Base-by-base conservation (phyloP, 305 asterid genomes). In the Rubia tinctorum region DNA sequence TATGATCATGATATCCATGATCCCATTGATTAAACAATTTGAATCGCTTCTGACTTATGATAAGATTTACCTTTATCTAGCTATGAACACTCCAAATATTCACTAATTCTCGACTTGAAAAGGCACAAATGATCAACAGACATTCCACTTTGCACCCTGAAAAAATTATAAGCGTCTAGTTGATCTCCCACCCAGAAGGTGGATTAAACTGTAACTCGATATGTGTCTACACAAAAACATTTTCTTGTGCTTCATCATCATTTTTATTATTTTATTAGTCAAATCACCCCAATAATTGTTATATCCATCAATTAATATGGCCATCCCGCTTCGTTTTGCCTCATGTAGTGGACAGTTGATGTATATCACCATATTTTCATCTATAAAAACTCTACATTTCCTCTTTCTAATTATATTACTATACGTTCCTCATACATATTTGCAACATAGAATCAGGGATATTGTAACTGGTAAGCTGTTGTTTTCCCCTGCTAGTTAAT, bases 261-360 rank as follows among this genome's bases (percentile, higher is more conserved):
- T 47, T n/a, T 56, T 58, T n/a, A 58, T n/a, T 60, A 25, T 40
- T 13, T 66, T 40, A 25, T 60, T 59, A 23, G 10, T 58, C 61
- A 66, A 43, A 68, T 25, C 40, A 6, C 51, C 49, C 66, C 27
- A 44, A 34, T 66, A 39, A 66, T 66, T 58, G 47, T 43, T 68
- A 64, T 76, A 18, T 9, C 51, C 27, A 66, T 37, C 69, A 43
- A 69, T 44, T 8, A n/a, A 7, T 23, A 58, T 80, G 84, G 76
- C 23, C 75, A 76, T 14, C 66, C 84, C 84, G 77, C 81, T 73
- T 80, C 0, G 34, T 49, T 45, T 75, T 81, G 82, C 80, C 80
- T 72, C 78, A 63, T 75, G 58, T 75, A 76, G 84, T 81, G 84
- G 84, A 60, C 43, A 42, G 30, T 68, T 69, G 59, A 53, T 18